Percentiles rank a stretch among this genome's conserved stretches.
Evolutionary conservation across 208 protist genomes (phyloP).

Genomic region (Naegleria fowleri): DNA sequence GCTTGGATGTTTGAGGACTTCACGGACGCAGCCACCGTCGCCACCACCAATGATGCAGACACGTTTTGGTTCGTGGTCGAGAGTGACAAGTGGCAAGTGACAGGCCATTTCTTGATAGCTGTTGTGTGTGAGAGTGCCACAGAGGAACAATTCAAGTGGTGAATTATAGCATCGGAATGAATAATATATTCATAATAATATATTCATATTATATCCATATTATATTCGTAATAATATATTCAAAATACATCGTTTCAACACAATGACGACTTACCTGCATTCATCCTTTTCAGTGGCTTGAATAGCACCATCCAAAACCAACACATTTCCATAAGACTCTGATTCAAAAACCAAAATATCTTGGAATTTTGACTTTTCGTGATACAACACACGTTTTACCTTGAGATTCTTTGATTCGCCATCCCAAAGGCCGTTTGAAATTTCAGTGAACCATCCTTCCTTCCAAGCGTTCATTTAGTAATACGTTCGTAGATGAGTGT

Average conservation of each 20-base stretch:
- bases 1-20: constrained; percentile 46
- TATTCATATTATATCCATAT: too few relatives aligned
- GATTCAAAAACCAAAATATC: constrained; percentile 6
- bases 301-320: constrained; percentile 30
- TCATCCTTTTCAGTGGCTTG: constrained; percentile 39
- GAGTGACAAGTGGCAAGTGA: constrained; percentile 46
- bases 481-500: too few relatives aligned
- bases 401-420: background rate
- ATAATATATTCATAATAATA: too few relatives aligned
- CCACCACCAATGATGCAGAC: constrained; percentile 53
- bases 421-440: background rate
- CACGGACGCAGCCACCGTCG: constrained; percentile 43
- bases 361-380: constrained; percentile 18
- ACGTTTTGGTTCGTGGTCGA: constrained; percentile 40
- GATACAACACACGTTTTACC: background rate
- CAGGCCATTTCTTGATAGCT: constrained; percentile 50
- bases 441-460: background rate
- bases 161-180: too few relatives aligned
- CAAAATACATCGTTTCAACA: too few relatives aligned
- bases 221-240: too few relatives aligned
- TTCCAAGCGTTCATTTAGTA: background rate
- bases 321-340: constrained; percentile 13
- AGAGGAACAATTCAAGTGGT: too few relatives aligned
- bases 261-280: background rate
- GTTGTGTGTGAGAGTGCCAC: too few relatives aligned